These are phyloP conservation scores for Asterionellopsis glacialis DNA, from an alignment of 108 stramenopile genomes.

Conservation along the genomic window DNA sequence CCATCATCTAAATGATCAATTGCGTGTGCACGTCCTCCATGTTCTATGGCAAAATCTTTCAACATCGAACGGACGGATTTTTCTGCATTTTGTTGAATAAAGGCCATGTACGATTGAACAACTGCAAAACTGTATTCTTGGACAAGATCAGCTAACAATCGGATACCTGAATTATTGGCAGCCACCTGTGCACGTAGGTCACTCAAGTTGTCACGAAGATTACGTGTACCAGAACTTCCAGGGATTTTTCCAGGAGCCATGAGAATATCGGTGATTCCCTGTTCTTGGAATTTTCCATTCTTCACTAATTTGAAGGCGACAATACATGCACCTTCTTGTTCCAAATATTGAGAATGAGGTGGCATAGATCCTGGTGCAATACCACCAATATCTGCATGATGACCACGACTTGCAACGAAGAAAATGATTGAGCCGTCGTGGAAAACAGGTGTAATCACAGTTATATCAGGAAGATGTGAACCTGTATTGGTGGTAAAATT, in stretches of 20 bases:
- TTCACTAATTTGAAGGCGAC: conserved; percentile 95
- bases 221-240: conserved; percentile 85
- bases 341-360: conserved; percentile 79
- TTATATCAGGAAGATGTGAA: conserved; percentile 94
- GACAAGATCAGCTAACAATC: conserved; percentile 78
- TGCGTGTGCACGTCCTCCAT: conserved; percentile 60
- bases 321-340: conserved; percentile 97
- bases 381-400: conserved; percentile 97
- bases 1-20: conserved; percentile 98
- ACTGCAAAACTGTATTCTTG: conserved; percentile 82
- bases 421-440: conserved; percentile 82
- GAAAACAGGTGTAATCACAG: conserved; percentile 98
- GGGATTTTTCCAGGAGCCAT: conserved; percentile 75
- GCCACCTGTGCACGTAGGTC: conserved; percentile 98
- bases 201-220: conserved; percentile 91
- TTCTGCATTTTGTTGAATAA: conserved; percentile 96
- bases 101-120: conserved; percentile 95
- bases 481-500: not conserved
- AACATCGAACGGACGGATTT: conserved; percentile 91
- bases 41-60: conserved; percentile 63
- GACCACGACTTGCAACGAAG: conserved; percentile 95
- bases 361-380: conserved; percentile 90
- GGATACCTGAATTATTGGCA: conserved; percentile 94
- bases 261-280: conserved; percentile 89
- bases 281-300: conserved; percentile 91